Conservation (phyloP, 2,329 filamentous ascomycete genomes). For the Ceratocystiopsis minuta region DNA sequence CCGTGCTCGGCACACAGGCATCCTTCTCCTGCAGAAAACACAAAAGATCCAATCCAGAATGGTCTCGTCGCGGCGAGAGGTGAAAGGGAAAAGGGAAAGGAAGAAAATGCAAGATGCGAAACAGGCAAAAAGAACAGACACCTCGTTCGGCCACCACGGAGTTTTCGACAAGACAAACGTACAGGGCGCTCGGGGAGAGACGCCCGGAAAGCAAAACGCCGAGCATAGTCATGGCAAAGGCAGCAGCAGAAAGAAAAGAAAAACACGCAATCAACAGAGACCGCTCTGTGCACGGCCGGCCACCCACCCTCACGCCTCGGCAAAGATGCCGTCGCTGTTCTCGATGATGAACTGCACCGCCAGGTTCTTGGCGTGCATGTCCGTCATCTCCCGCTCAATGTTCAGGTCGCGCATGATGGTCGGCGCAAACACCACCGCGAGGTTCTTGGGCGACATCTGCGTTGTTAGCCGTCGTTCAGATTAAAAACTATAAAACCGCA, state of each 20-base stretch:
- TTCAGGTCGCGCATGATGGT: slow-evolving; percentile 89
- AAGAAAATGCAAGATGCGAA: too few species aligned
- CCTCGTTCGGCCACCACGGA: too few species aligned
- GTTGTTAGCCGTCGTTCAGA: too few species aligned
- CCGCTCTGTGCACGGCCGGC: not conserved
- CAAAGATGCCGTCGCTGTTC: slow-evolving; percentile 68
- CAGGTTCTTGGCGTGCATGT: slow-evolving; percentile 84
- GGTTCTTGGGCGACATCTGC: slow-evolving; percentile 87
- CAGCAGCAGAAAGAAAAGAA: not conserved
- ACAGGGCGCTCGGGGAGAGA: not conserved
- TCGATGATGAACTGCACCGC: slow-evolving; percentile 89
- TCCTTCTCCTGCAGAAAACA: too few species aligned
- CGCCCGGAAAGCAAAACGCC: too few species aligned
- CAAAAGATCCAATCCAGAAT: too few species aligned
- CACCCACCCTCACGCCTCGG: slow-evolving; percentile 18
- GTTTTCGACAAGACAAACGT: not conserved
- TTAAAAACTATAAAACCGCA: not conserved
- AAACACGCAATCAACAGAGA: not conserved
- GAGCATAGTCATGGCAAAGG: too few species aligned
- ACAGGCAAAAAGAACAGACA: not conserved
- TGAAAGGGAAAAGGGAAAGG: too few species aligned
- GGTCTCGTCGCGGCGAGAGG: too few species aligned
- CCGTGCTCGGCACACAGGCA: too few species aligned
- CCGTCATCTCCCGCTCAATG: slow-evolving; percentile 85
- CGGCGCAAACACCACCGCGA: slow-evolving; percentile 92